phyloP scores from a whole-genome alignment of 192 early-diverging fungal species.

The Chytriomyces sp. region DNA sequence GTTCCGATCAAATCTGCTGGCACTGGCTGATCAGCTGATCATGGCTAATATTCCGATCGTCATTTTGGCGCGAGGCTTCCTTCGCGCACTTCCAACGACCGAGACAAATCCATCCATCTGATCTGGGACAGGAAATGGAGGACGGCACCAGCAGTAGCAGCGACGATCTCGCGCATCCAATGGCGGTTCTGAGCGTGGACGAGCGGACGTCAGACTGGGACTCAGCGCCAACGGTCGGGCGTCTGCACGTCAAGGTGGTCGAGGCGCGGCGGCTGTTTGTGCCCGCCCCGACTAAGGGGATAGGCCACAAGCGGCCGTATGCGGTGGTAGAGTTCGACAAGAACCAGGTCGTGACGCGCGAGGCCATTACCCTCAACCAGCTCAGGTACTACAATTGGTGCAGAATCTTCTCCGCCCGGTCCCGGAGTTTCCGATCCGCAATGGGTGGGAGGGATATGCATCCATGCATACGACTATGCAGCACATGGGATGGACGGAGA shows the following conservation, averaged over 20 bases:
- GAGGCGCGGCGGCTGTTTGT: slow-evolving; percentile 51
- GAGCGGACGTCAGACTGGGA: slow-evolving; percentile 22
- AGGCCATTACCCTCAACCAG: slow-evolving; percentile 34
- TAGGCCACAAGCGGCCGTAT: slow-evolving; percentile 36
- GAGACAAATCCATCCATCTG: no score
- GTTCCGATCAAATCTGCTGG: no score
- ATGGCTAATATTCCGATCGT: no score
- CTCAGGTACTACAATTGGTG: slow-evolving; percentile 30
- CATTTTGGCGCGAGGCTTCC: no score
- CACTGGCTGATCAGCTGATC: no score
- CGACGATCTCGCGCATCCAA: no score
- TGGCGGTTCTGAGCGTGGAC: no score
- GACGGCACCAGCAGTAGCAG: no score
- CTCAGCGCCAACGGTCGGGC: slow-evolving; percentile 7
- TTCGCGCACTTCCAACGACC: no score
- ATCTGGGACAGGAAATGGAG: no score
- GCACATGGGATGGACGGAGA: not conserved
- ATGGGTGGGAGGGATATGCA: no score
- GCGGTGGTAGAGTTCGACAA: slow-evolving; percentile 63
- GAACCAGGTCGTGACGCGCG: slow-evolving; percentile 57
- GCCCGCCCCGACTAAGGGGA: slow-evolving; percentile 20
- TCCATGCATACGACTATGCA: not conserved
- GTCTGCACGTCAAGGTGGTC: slow-evolving; percentile 53
- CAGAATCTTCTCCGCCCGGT: not conserved
- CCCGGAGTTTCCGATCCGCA: no score